Base-by-base conservation (phyloP, 805 yeast genomes). In the Hanseniaspora guilliermondii region DNA sequence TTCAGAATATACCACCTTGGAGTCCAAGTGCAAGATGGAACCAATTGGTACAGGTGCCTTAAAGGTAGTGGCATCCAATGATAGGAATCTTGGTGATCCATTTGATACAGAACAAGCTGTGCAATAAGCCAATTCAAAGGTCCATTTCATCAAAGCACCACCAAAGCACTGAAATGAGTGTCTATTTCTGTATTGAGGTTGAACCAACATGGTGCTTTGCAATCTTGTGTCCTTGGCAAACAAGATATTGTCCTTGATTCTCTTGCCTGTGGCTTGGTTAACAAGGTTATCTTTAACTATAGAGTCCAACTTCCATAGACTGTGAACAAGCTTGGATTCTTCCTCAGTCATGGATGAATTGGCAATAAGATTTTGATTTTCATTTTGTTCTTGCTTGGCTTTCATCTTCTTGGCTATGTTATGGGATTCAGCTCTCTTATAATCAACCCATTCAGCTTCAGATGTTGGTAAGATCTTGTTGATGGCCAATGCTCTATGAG, bases 11-110 rank as follows among this genome's bases (percentile, higher is more conserved):
- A 85, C 87, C 7, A 89, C 86, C 21, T 82, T 73, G 0, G 97
- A 93, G 53, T 79, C 76, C 80, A 87, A 79, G 59, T 82, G 84
- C 57, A 89, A 71, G 8, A 91, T 95, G 1, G 89, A 81, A 1
- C 97, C 97, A 17, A 89, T 96, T 1, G 97, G 97, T 7, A 89
- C 97, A 2, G 97, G 97, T 19, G 89, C 85, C 63, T 85, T 82
- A 75, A 89, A 89, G 24, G 94, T 85, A 42, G 96, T 87, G 22
- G 93, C 83, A 66, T 89, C 97, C 60, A 89, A 75, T 2, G 95
- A 84, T 11, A 87, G 85, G 61, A 89, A 89, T 65, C 96, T 75
- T 42, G 97, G 96, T 57, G 83, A 80, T 16, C 91, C 81, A 59
- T 80, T 81, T 2, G 96, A 74, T 63, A 89, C 87, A 1, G 94